Evolutionary conservation across 2,329 filamentous ascomycete species (phyloP).

Genomic region (Macrophomina pseudophaseolina): DNA sequence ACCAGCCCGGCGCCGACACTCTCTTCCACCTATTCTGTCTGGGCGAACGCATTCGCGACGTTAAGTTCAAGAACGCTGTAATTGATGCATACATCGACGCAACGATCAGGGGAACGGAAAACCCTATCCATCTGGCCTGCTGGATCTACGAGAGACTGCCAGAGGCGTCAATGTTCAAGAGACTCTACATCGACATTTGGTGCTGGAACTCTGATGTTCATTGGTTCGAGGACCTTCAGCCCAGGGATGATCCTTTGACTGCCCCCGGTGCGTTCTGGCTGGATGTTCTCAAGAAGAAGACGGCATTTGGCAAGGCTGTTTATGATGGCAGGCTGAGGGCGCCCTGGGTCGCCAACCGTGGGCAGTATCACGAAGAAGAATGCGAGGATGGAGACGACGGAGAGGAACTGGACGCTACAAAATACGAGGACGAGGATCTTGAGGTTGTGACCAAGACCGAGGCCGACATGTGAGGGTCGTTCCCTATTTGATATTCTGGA

Average conservation of each 20-base stretch:
- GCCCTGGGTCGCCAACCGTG: not conserved
- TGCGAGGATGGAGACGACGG: not conserved
- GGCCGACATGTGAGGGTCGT: too few relatives aligned
- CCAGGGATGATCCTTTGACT: not conserved
- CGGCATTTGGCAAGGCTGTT: not conserved
- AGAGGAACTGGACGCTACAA: not conserved
- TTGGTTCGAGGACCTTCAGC: constrained; percentile 17
- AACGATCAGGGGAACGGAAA: constrained; percentile 4
- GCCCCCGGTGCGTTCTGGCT: constrained; percentile 5
- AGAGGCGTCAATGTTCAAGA: not conserved
- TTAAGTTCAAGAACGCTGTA: constrained; percentile 34
- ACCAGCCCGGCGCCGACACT: not conserved
- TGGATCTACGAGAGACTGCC: not conserved
- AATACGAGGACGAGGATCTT: not conserved
- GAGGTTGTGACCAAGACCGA: too few relatives aligned
- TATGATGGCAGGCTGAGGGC: not conserved
- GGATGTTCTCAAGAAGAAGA: not conserved
- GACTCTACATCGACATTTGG: constrained; percentile 10
- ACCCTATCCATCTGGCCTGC: not conserved
- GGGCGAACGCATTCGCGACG: constrained; percentile 33
- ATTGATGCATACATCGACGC: constrained; percentile 31
- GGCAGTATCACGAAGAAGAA: constrained; percentile 1
- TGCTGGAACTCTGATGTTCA: not conserved
- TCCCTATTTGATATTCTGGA: too few relatives aligned
- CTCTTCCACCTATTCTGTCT: constrained; percentile 32